Conservation (phyloP, 768 basidiomycete genomes). For the Clavulina sp. region DNA sequence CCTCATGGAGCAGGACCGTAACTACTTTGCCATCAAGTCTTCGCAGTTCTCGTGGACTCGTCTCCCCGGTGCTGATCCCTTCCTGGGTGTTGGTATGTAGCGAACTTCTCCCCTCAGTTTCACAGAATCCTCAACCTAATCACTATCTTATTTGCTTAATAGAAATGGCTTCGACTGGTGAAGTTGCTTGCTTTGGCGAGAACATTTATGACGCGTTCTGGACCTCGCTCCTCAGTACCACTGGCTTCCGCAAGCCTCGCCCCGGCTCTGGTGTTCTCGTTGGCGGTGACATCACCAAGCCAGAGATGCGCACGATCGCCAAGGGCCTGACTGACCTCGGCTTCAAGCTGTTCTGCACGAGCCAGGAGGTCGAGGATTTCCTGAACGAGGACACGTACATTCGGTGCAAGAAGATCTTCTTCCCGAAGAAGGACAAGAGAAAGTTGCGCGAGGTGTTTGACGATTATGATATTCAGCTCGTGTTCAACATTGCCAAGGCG, state of each 20-base stretch:
- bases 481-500: slow-evolving; percentile 77
- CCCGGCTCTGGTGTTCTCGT: slow-evolving; percentile 76
- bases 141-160: slow-evolving; percentile 6
- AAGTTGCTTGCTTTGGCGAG: slow-evolving; percentile 89
- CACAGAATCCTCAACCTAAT: not conserved
- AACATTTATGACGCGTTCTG: slow-evolving; percentile 93
- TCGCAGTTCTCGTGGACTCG: slow-evolving; percentile 98
- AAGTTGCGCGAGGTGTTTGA: slow-evolving; percentile 86
- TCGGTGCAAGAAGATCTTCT: slow-evolving; percentile 73
- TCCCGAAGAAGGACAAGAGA: slow-evolving; percentile 93
- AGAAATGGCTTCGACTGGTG: slow-evolving; percentile 98
- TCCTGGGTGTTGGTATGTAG: slow-evolving; percentile 76
- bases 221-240: slow-evolving; percentile 86
- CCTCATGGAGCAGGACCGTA: slow-evolving; percentile 71
- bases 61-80: slow-evolving; percentile 87
- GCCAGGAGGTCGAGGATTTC: slow-evolving; percentile 57
- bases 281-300: slow-evolving; percentile 75
- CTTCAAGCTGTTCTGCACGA: slow-evolving; percentile 90
- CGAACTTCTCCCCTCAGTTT: not conserved
- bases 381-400: slow-evolving; percentile 67
- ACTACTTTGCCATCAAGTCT: slow-evolving; percentile 93
- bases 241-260: slow-evolving; percentile 83
- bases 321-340: slow-evolving; percentile 68
- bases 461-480: slow-evolving; percentile 85
- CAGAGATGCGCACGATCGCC: slow-evolving; percentile 74